Conservation (phyloP, 2,329 filamentous ascomycete genomes). For the Microascus cirrosus region DNA sequence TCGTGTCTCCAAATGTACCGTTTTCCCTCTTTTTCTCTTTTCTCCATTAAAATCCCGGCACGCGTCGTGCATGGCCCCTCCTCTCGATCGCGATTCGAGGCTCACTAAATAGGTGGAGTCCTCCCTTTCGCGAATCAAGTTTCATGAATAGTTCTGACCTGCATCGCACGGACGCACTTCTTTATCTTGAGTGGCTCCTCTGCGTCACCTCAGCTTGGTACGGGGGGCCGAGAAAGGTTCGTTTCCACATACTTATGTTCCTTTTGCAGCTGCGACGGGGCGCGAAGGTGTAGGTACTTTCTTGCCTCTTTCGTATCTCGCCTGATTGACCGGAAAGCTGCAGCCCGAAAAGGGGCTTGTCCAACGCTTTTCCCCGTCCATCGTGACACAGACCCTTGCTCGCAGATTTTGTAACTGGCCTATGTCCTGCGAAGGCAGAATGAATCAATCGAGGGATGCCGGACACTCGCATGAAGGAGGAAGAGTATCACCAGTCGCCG, state of each 20-base stretch:
- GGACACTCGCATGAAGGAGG: no score
- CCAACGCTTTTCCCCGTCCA: not conserved
- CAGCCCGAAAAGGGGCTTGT: not conserved
- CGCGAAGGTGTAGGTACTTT: no score
- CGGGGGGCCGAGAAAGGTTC: no score
- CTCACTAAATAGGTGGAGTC: not conserved
- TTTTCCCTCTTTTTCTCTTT: not conserved
- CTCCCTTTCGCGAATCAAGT: not conserved
- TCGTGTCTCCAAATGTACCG: not conserved
- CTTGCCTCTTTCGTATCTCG: no score
- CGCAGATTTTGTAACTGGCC: not conserved
- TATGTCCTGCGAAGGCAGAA: no score
- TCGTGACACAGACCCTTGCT: not conserved
- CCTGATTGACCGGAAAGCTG: not conserved
- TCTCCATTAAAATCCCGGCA: conserved; percentile 2
- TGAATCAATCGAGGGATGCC: no score
- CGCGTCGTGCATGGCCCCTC: conserved; percentile 2
- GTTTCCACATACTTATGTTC: no score
- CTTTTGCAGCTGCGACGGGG: no score
- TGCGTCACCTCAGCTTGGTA: no score
- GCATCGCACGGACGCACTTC: not conserved
- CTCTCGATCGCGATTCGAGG: not conserved
- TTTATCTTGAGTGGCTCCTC: no score
- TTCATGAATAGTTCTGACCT: not conserved
- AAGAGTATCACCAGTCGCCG: no score